phyloP scores from a whole-genome alignment of 1,284 basidiomycete genomes.

The Anthracocystis panici-leucophaei region DNA sequence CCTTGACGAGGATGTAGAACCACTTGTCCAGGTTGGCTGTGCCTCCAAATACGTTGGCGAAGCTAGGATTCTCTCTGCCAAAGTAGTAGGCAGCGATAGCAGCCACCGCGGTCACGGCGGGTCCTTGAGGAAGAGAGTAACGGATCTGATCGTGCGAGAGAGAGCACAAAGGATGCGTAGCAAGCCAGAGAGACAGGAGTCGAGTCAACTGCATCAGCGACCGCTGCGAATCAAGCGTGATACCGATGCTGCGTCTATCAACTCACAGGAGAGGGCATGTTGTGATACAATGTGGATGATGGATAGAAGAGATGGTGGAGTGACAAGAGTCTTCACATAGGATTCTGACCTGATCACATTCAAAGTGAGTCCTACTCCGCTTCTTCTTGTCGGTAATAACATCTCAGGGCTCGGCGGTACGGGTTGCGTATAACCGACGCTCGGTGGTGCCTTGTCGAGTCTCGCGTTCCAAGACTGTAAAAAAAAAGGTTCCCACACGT shows the following conservation, averaged over 20 bases:
- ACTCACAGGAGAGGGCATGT: slow-evolving; percentile 19
- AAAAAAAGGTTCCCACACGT: background rate
- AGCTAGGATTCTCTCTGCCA: slow-evolving; percentile 32
- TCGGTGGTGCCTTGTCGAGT: background rate
- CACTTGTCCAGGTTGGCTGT: slow-evolving; percentile 36
- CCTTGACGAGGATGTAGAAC: slow-evolving; percentile 22
- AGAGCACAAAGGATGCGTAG: background rate
- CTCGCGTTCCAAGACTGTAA: background rate
- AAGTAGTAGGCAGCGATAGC: slow-evolving; percentile 31
- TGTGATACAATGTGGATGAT: background rate
- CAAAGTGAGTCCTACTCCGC: background rate
- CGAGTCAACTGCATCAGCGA: background rate
- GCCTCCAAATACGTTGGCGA: slow-evolving; percentile 38
- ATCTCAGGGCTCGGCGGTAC: background rate
- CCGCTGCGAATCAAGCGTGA: background rate
- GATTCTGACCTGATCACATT: background rate
- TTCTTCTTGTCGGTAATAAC: background rate
- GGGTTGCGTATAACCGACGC: background rate
- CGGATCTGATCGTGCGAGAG: slow-evolving; percentile 13
- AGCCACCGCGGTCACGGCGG: slow-evolving; percentile 11
- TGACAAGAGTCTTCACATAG: background rate
- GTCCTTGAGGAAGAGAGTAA: slow-evolving; percentile 40
- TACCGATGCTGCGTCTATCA: background rate
- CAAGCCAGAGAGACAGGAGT: background rate
- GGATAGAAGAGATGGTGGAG: background rate